phyloP scores from a whole-genome alignment of 306 rosid species.

The Cyclanthera cordifolia region DNA sequence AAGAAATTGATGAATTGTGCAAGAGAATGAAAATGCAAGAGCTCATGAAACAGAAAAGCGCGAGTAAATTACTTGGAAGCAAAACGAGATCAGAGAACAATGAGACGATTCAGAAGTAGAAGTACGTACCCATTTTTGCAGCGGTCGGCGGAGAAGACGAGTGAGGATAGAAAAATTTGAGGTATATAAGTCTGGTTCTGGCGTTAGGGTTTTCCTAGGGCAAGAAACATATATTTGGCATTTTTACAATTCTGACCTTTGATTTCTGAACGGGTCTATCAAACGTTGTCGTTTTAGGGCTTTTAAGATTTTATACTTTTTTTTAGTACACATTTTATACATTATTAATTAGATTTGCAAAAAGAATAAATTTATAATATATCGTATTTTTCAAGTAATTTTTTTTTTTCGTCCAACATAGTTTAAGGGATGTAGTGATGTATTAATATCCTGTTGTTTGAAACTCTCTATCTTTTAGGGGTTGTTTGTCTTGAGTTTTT shows the following conservation, averaged over 20 bases:
- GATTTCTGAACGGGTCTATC: not conserved
- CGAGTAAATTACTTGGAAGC: not conserved
- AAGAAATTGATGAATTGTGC: not conserved
- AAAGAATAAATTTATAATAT: too few species aligned
- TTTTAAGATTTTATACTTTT: not conserved
- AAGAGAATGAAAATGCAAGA: not conserved
- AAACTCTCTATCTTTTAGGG: too few species aligned
- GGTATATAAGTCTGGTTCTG: not conserved
- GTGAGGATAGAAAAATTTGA: not conserved
- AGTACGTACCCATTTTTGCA: not conserved
- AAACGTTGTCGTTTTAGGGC: not conserved
- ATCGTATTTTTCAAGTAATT: too few species aligned
- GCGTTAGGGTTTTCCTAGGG: not conserved
- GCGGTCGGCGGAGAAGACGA: not conserved
- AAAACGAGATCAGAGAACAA: not conserved
- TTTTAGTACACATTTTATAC: too few species aligned
- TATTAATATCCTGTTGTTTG: too few species aligned
- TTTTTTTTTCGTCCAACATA: too few species aligned
- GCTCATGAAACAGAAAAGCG: too few species aligned
- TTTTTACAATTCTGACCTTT: not conserved
- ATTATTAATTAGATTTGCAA: too few species aligned
- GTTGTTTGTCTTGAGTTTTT: too few species aligned
- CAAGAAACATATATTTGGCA: not conserved
- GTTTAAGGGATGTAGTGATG: too few species aligned
- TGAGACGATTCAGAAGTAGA: not conserved